A percentile compares a stretch with the other conserved stretches of the same genome.
Evolutionary conservation across 805 yeast species (phyloP).

Genomic region (Zygosaccharomyces bailii): DNA sequence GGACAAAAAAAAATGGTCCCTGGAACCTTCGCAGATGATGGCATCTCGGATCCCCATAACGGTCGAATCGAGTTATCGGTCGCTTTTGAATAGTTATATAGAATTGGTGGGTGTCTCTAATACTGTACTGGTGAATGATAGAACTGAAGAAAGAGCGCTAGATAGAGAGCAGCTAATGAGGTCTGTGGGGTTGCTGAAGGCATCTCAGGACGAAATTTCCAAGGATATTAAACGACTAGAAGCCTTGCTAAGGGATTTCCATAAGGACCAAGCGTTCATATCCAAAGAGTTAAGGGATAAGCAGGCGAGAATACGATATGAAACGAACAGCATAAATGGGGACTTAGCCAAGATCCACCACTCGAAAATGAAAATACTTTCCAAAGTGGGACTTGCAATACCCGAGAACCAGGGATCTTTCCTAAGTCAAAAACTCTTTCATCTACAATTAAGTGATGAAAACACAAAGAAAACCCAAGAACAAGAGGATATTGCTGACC

Average conservation of each 20-base stretch:
- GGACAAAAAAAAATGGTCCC: slow-evolving; percentile 14
- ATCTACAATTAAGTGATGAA: slow-evolving; percentile 10
- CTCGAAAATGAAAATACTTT: slow-evolving; percentile 17
- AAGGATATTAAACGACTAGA: slow-evolving; percentile 24
- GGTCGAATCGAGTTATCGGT: slow-evolving; percentile 21
- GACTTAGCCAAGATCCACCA: slow-evolving; percentile 15
- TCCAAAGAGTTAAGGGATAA: slow-evolving; percentile 23
- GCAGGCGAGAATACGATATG: slow-evolving; percentile 15
- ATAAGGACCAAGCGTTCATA: slow-evolving; percentile 28
- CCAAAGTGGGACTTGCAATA: slow-evolving; percentile 19
- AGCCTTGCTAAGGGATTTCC: slow-evolving; percentile 20
- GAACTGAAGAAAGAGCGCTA: not conserved
- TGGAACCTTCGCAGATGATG: not conserved
- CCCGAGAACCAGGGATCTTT: slow-evolving; percentile 8
- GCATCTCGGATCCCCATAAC: slow-evolving; percentile 6
- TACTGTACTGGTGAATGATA: slow-evolving; percentile 19
- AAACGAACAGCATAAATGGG: slow-evolving; percentile 14
- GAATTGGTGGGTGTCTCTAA: slow-evolving; percentile 26
- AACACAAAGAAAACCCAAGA: slow-evolving; percentile 12
- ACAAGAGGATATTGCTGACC: slow-evolving; percentile 19
- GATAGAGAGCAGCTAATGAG: slow-evolving; percentile 3
- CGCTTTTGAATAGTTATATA: slow-evolving; percentile 24
- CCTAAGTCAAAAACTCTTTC: slow-evolving; percentile 15
- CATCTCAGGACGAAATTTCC: slow-evolving; percentile 10
- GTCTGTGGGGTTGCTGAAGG: slow-evolving; percentile 11